These are phyloP conservation scores for Komagataella phaffii DNA, from an alignment of 805 yeast genomes.

Conservation along the genomic window DNA sequence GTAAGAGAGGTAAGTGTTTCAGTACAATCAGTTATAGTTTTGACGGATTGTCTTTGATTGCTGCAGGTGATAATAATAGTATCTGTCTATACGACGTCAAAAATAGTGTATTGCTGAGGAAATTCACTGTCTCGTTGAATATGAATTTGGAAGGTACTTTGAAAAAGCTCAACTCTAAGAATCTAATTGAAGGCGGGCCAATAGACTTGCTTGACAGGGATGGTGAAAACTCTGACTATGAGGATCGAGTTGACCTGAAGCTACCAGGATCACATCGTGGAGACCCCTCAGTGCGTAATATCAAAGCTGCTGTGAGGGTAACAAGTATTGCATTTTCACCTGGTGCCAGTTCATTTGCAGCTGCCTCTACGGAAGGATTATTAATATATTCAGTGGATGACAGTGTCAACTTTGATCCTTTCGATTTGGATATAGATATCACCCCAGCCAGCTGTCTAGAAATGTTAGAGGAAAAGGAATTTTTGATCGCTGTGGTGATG, in stretches of 20 bases:
- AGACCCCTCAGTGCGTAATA: slow-evolving; percentile 63
- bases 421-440: slow-evolving; percentile 84
- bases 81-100: slow-evolving; percentile 85
- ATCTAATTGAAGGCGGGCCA: slow-evolving; percentile 82
- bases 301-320: slow-evolving; percentile 76
- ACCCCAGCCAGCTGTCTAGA: slow-evolving; percentile 69
- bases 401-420: slow-evolving; percentile 74
- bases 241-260: slow-evolving; percentile 60
- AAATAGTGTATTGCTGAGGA: slow-evolving; percentile 72
- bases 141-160: slow-evolving; percentile 87
- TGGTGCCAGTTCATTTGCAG: slow-evolving; percentile 80
- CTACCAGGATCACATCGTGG: slow-evolving; percentile 80
- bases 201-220: slow-evolving; percentile 68
- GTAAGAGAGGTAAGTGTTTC: slow-evolving; percentile 76
- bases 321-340: slow-evolving; percentile 77
- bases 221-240: slow-evolving; percentile 79
- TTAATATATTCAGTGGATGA: slow-evolving; percentile 72
- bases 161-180: slow-evolving; percentile 63
- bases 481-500: slow-evolving; percentile 76
- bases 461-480: slow-evolving; percentile 45
- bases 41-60: slow-evolving; percentile 79
- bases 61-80: slow-evolving; percentile 88
- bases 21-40: slow-evolving; percentile 73
- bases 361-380: slow-evolving; percentile 91
- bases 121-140: slow-evolving; percentile 77